Base-by-base conservation (phyloP, 306 rosid genomes). In the Castanopsis chinensis region DNA sequence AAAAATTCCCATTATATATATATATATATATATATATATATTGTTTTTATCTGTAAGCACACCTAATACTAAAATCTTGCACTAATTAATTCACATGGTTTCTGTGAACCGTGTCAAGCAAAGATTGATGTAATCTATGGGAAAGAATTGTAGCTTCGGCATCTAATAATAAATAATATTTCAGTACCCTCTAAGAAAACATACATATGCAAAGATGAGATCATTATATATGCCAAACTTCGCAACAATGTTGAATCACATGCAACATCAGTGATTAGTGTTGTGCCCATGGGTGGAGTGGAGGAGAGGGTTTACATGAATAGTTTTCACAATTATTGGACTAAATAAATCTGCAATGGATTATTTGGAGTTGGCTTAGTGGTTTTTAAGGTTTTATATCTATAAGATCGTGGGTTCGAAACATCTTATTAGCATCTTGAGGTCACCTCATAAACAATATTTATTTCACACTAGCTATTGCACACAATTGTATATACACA, bases 391-490 rank as follows among this genome's bases (percentile, higher is more conserved):
- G 0, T 0, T 3, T 37, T 2, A 37, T 37, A 37, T 41, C 3
- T 0, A 41, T 8, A 2, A 41, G 8, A 41, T 2, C 0, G 8
- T 41, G 1, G 0, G 11, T 41, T 41, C 12, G 12, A 41, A 41
- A 41, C 0, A 41, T 41, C 3, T 41, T 41, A 0, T 41, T 0
- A 41, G 0, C 0, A 8, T 41, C 3, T 41, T 41, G 12, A 41
- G 0, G 0, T 41, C 3, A 41, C 0, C 3, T 1, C 0, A 8
- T 41, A 41, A 0, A 0, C 0, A 41, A 41, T 41, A 41, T 41
- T 8, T 41, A 41, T 41, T 41, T 41, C 3, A 41, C 11, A 41
- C 1, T 41, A 41, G 12, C 8, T 41, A 3, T 8, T 41, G 45
- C 45, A 8, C 11, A 41, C 45, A 41, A 41, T 11, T 0, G 0